Evolutionary conservation across 1,139 yeast genomes (phyloP).

Genomic region (Diutina sp.): DNA sequence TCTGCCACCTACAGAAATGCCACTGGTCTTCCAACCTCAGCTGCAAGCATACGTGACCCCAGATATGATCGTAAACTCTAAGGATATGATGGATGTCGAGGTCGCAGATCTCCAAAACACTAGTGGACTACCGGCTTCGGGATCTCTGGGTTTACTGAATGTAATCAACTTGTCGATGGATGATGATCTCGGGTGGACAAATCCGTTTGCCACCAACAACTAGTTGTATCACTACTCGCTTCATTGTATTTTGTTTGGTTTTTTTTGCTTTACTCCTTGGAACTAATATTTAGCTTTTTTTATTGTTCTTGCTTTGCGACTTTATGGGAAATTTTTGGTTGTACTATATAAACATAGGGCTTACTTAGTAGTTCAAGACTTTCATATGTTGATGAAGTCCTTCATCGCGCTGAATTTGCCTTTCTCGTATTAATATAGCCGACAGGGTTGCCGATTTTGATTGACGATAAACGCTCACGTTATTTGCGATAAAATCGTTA

Average conservation of each 20-base stretch:
- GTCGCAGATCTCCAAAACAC: neutral
- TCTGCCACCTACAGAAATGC: neutral
- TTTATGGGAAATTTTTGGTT: neutral
- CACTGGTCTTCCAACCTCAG: neutral
- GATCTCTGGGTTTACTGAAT: neutral
- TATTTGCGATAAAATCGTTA: neutral
- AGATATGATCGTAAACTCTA: neutral
- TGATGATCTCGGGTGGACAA: neutral
- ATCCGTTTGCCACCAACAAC: neutral
- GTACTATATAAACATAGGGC: neutral
- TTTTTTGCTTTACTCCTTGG: neutral
- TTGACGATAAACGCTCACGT: neutral
- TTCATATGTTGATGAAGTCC: neutral
- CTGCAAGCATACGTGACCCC: neutral
- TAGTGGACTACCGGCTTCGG: neutral
- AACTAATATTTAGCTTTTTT: neutral
- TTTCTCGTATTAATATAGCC: neutral
- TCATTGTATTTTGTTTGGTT: neutral
- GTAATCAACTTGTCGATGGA: neutral
- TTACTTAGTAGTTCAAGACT: neutral
- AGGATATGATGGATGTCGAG: neutral
- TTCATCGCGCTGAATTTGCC: neutral
- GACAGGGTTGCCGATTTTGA: neutral
- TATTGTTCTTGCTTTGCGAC: neutral
- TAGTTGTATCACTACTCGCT: neutral